These are phyloP conservation scores for Cardamine chenopodiifolia DNA, from an alignment of 345 rosid species.

Conservation along the genomic window DNA sequence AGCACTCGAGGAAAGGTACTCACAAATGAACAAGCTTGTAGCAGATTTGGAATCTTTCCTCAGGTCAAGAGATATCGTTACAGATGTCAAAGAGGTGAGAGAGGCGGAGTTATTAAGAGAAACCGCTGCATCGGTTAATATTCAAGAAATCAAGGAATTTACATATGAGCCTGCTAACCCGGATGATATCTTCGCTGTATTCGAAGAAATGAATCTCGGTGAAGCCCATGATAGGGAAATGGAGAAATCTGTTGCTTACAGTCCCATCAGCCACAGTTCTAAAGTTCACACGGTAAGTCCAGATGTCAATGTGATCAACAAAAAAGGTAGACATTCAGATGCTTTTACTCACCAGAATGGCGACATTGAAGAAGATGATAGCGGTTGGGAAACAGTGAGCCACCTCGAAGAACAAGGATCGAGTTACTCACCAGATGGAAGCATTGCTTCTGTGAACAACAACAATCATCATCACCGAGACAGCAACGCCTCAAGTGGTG, in stretches of 20 bases:
- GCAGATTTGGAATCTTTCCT: constrained; percentile 64
- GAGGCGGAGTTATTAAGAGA: constrained; percentile 54
- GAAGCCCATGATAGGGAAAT: constrained; percentile 49
- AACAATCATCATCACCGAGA: constrained; percentile 42
- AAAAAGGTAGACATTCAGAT: constrained; percentile 49
- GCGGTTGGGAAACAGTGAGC: constrained; percentile 99
- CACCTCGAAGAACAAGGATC: constrained; percentile 91
- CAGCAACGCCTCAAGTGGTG: constrained; percentile 70
- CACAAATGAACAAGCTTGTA: constrained; percentile 59
- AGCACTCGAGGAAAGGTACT: constrained; percentile 51
- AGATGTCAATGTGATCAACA: constrained; percentile 43
- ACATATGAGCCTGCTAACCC: constrained; percentile 65
- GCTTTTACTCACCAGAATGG: constrained; percentile 50
- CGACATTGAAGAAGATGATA: constrained; percentile 79
- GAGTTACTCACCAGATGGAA: constrained; percentile 73
- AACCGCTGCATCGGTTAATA: constrained; percentile 59
- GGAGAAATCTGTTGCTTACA: constrained; percentile 44
- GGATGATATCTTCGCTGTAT: constrained; percentile 70
- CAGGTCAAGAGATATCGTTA: constrained; percentile 47
- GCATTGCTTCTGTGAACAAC: constrained; percentile 66
- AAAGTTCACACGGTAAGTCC: constrained; percentile 53
- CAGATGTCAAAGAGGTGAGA: constrained; percentile 43
- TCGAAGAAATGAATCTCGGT: constrained; percentile 64
- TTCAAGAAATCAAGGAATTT: constrained; percentile 69
- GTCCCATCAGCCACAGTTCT: constrained; percentile 55